Evolutionary conservation across 83 land plant species (phyloP), one percentile per base, ranked within the genome.

Genomic region (Picea abies): DNA sequence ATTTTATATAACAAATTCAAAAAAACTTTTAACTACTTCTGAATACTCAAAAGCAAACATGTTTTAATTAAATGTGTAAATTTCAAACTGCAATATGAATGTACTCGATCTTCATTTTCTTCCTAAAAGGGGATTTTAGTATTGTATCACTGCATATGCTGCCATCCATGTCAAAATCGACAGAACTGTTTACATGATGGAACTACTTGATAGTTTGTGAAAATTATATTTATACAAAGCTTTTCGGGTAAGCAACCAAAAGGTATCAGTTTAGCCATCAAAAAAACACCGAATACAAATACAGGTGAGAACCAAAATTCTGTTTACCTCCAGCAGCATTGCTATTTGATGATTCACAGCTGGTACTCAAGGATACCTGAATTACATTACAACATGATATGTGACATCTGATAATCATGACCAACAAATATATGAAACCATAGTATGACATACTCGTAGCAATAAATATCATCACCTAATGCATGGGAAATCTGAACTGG

Each of bases 351-450:
- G 76, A 72, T 41, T 22, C 39, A 17, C 76, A 22, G 44, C 32
- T 72, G n/a, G 4, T 37, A 72, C 16, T 44, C 23, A 41, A 72
- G 52, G 52, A 49, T 19, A n/a, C 76, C 76, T 72, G 76, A 72
- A 72, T 72, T 72, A 72, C 76, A 72, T 41, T 49, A 72, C 25
- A 72, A 8, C 3, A 0, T 49, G 52, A 49, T 39, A 39, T 49
- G 11, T 72, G 44, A 8, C 39, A 44, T 39, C 49, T 9, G 44
- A 72, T 11, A 72, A 44, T 37, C 44, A 20, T 15, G 29, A 66
- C 26, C 35, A 10, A 32, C 16, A 66, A 32, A 14, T 11, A 26
- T 14, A 66, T 25, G 69, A 25, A 32, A 66, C 29, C 29, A 25
- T 69, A 69, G 19, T 69, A 17, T 26, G 39, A 3, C 73, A 35